Evolutionary conservation across 345 rosid genomes (phyloP).

Genomic region (Linum trigynum): DNA sequence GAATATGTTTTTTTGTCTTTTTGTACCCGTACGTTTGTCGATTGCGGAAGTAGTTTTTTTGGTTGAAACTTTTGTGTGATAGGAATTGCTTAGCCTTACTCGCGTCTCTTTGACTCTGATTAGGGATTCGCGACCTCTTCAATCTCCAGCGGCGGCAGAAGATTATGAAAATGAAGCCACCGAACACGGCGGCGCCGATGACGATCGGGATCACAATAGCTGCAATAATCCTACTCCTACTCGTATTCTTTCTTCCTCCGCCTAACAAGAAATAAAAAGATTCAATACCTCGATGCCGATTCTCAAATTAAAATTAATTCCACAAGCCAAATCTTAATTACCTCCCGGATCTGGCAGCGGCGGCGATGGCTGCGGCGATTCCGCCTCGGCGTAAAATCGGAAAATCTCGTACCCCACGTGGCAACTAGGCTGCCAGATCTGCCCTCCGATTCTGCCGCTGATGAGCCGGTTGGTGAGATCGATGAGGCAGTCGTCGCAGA

Average conservation of each 20-base stretch:
- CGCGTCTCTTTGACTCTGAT: no score
- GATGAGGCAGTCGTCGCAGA: slow-evolving; percentile 17
- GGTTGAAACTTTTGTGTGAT: no score
- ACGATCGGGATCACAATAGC: slow-evolving; percentile 9
- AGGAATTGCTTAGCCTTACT: no score
- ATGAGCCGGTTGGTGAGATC: no score
- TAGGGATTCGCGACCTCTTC: no score
- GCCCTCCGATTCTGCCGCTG: slow-evolving; percentile 20
- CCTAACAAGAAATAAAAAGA: no score
- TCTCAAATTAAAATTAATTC: background rate
- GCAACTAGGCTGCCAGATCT: slow-evolving; percentile 34
- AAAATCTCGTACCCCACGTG: slow-evolving; percentile 30
- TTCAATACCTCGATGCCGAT: no score
- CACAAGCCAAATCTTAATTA: no score
- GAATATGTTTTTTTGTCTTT: no score
- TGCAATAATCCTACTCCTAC: background rate
- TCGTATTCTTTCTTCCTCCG: slow-evolving; percentile 15
- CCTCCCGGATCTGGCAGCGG: background rate
- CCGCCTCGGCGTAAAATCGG: slow-evolving; percentile 19
- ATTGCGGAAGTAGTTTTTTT: no score
- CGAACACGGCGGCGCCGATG: slow-evolving; percentile 1
- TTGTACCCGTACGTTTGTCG: no score
- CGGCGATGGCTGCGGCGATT: slow-evolving; percentile 4
- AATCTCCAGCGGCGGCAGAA: no score
- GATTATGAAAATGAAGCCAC: background rate